Evolutionary conservation across 768 basidiomycete genomes (phyloP).

Genomic region (Podaxis carcinomalis): DNA sequence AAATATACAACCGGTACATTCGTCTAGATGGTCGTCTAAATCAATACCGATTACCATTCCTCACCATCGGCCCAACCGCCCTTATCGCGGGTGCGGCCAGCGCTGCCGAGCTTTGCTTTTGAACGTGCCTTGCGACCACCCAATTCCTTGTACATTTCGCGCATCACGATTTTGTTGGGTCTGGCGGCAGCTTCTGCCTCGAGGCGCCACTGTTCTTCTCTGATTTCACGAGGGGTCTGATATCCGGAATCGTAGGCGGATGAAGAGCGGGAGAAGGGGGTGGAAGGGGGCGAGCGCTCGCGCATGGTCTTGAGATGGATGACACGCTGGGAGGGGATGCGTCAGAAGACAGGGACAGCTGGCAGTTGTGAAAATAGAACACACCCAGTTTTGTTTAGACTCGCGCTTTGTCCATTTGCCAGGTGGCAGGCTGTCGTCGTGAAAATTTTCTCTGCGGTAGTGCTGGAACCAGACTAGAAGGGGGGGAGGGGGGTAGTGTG

Average conservation of each 20-base stretch:
- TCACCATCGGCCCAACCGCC: slow-evolving; percentile 62
- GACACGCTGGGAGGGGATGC: slow-evolving; percentile 38
- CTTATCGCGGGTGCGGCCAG: slow-evolving; percentile 63
- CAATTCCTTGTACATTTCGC: slow-evolving; percentile 87
- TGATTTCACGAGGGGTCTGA: slow-evolving; percentile 74
- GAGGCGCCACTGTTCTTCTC: slow-evolving; percentile 70
- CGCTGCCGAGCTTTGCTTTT: slow-evolving; percentile 72
- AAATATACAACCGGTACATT: not conserved
- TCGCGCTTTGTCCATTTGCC: slow-evolving; percentile 92
- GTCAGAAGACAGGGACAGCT: not conserved
- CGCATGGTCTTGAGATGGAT: slow-evolving; percentile 39
- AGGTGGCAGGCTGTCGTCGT: slow-evolving; percentile 70
- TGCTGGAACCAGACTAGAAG: slow-evolving; percentile 88
- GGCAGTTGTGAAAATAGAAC: slow-evolving; percentile 17
- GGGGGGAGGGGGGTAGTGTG: not conserved
- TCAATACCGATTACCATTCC: slow-evolving; percentile 20
- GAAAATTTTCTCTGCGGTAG: slow-evolving; percentile 83
- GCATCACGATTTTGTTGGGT: slow-evolving; percentile 81
- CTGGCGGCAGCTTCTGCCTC: slow-evolving; percentile 46
- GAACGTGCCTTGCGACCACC: slow-evolving; percentile 76
- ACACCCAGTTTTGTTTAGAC: slow-evolving; percentile 90
- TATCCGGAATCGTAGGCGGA: slow-evolving; percentile 51
- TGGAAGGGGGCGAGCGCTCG: slow-evolving; percentile 35
- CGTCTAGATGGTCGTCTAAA: not conserved
- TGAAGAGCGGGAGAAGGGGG: slow-evolving; percentile 37